These are phyloP conservation scores for Penicillium ucsense DNA, from an alignment of 495 filamentous ascomycete species.

Conservation along the genomic window DNA sequence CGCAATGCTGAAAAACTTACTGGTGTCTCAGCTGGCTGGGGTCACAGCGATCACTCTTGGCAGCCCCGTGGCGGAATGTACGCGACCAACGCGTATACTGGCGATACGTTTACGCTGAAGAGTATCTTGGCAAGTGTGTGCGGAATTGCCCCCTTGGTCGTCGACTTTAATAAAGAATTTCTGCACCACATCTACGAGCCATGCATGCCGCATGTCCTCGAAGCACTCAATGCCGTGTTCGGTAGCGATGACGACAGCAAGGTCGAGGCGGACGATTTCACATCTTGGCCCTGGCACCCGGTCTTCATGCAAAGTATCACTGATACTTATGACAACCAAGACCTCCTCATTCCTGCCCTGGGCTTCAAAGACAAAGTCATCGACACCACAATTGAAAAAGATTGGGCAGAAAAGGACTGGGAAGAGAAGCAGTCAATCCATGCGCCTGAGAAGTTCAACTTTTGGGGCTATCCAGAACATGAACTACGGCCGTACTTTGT, in stretches of 20 bases:
- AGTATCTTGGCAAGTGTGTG: constrained; percentile 30
- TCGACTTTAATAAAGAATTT: constrained; percentile 32
- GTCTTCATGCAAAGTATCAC: constrained; percentile 26
- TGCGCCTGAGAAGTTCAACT: constrained; percentile 23
- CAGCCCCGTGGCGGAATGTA: constrained; percentile 26
- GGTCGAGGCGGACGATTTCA: constrained; percentile 8
- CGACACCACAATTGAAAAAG: constrained; percentile 21
- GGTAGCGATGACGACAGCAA: constrained; percentile 11
- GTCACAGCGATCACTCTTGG: constrained; percentile 3
- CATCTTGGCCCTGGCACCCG: constrained; percentile 19
- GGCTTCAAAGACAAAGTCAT: constrained; percentile 25
- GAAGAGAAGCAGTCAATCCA: constrained; percentile 8
- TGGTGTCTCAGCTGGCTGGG: constrained; percentile 15
- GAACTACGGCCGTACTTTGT: constrained; percentile 28
- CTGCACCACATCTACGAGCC: constrained; percentile 33
- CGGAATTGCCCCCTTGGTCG: constrained; percentile 28
- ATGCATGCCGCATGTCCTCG: constrained; percentile 31
- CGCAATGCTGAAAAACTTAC: constrained; percentile 26
- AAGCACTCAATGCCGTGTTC: constrained; percentile 19
- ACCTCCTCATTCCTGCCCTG: constrained; percentile 16
- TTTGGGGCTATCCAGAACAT: constrained; percentile 34
- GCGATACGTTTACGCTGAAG: constrained; percentile 32
- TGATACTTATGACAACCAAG: constrained; percentile 15
- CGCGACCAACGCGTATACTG: constrained; percentile 24
- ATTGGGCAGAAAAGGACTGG: constrained; percentile 1